Evolutionary conservation across 2,329 filamentous ascomycete species (phyloP), one percentile per base, ranked within the genome.

Genomic region (Diaporthe ilicicola): DNA sequence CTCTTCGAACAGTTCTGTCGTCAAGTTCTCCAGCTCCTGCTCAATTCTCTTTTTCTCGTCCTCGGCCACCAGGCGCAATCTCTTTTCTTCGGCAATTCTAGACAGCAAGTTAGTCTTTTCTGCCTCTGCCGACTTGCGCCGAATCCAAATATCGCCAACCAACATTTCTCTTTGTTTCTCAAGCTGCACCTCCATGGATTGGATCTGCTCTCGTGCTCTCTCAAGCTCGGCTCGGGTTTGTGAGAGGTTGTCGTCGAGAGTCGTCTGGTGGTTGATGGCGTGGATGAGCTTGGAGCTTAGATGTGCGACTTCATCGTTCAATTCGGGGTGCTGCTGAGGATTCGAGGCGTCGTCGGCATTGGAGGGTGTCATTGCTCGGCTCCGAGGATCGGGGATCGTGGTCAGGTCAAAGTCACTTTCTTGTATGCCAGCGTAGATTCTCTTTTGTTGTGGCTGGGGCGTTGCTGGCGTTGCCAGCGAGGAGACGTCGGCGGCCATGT

Each of bases 271-370:
- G 79, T 99, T 99, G 82, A 99, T 98, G 54, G 96, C 95, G 78
- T 96, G 95, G 76, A 99, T 95, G 74, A 99, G 90, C 81, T 99
- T 99, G 61, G 94, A 95, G 82, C 94, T 98, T 39, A 99, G 86
- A 8, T 93, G 91, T 9, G 95, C 93, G 34, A 99, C 94, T 82
- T 98, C 96, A 70, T 88, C 84, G 74, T 87, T 87, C 27, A 90
- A 82, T 70, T 89, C 89, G 6, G 88, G 87, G 72, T 89, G 87
- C 54, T 84, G 86, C 8, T 77, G 76, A 1, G 82, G 79, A 53
- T 76, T 80, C 50, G 77, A 71, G 71, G 78, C 73, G 46, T 77
- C 74, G 55, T 78, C 75, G 42, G 82, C 82, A 61, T 79, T 79
- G 8, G 82, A 80, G 10, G 87, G 83, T 66, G 84, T 87, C 76